Evolutionary conservation across 73 alveolate species (phyloP).

Genomic region (Paramecium octaurelia): DNA sequence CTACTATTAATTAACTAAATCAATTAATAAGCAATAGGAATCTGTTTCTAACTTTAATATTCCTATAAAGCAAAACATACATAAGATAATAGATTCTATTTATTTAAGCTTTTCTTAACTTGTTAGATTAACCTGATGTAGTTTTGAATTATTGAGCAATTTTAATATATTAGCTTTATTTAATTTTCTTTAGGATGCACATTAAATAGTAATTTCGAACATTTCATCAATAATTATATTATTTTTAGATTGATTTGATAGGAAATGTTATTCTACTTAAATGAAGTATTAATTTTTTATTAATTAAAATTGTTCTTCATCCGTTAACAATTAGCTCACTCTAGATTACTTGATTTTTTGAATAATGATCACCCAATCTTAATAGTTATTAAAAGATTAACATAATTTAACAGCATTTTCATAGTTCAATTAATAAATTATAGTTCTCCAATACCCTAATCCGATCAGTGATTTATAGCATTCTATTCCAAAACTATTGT

Average conservation of each 20-base stretch:
- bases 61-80: not conserved
- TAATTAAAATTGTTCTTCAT: not conserved
- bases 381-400: conserved; percentile 20
- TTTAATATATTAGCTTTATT: not conserved
- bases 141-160: not conserved
- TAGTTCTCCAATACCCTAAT: conserved; percentile 62
- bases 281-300: not conserved
- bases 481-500: conserved; percentile 43
- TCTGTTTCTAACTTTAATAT: not conserved
- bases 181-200: not conserved
- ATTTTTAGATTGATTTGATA: conserved; percentile 22
- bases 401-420: conserved; percentile 45
- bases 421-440: conserved; percentile 26
- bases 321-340: not conserved
- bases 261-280: not conserved
- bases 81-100: not conserved
- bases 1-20: not conserved
- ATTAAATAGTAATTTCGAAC: not conserved
- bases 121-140: not conserved
- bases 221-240: not conserved
- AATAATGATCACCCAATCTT: not conserved
- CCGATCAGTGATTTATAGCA: conserved; percentile 30
- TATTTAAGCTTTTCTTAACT: not conserved
- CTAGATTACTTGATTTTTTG: not conserved
- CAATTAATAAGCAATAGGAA: not conserved